Evolutionary conservation across 306 rosid species (phyloP), one percentile per base, ranked within the genome.

Genomic region (Vicia villosa): DNA sequence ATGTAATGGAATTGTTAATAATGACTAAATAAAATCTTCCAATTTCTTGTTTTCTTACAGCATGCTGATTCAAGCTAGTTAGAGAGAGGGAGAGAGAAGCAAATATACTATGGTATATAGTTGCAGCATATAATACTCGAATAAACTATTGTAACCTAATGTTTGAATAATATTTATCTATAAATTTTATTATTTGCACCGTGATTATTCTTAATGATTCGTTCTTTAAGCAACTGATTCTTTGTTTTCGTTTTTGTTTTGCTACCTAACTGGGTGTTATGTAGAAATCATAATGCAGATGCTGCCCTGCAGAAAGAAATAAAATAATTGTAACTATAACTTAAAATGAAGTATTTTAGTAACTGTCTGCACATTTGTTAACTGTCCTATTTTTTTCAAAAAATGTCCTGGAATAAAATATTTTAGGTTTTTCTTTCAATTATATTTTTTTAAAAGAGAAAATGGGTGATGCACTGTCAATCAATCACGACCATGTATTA

Each of bases 41-140:
- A 13, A 8, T 32, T 16, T 76, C 26, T 67, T 69, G n/a, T 77
- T 55, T 70, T 45, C 24, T 49, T 17, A 16, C n/a, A 41, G 12
- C 22, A 36, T 63, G 10, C 20, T 51, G 63, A 61, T 63, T 76
- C 17, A 47, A 30, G n/a, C 56, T 28, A 67, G 34, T 40, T 7
- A 66, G 8, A 17, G 20, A 22, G 45, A 41, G 64, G 34, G 47
- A 9, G 21, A 26, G 32, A 54, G 36, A 28, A 19, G 19, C 67
- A 74, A 10, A 66, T 66, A 64, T 30, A 36, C 1, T 17, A 40
- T 65, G 14, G 26, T 30, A 52, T 41, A 42, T 13, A 42, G 46
- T 65, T 19, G 74, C 37, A 58, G 22, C 24, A 56, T 22, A 22
- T 22, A 22, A 22, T 22, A 22, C 2, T 22, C 2, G 24, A 22